Evolutionary conservation across 2,329 filamentous ascomycete genomes (phyloP), one percentile per base, ranked within the genome.

Genomic region (Dendrostoma leiphaemia): DNA sequence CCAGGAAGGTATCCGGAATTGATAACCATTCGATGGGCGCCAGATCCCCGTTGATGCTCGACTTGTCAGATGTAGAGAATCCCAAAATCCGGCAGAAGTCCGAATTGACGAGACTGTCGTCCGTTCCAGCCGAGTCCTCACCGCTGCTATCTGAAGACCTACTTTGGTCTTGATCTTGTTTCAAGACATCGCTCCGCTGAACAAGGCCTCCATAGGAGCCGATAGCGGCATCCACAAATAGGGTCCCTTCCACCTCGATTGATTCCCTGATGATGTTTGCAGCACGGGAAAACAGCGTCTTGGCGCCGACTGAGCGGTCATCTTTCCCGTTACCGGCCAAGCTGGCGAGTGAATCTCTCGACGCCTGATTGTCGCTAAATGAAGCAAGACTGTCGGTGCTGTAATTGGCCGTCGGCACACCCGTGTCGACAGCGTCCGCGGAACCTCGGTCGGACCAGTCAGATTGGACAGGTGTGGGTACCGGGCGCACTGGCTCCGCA

Each of bases 251-350:
- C 0, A 72, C 70, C 31, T 73, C 69, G 4, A 78, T 64, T 1
- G 73, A 72, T 43, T 76, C 67, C 8, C 72, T 64, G 13, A 79
- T 65, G 12, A 77, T 65, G 37, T 71, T 71, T 6, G 74, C 69
- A 6, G 75, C 77, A 9, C 68, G 72, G 2, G 69, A 70, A 51
- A 78, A 76, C 13, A 45, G 15, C 26, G 37, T 31, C 26, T 34
- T 56, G 17, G 38, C 17, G 12, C 23, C 8, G 7, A 24, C 21
- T 5, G 28, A 24, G 28, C 29, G 29, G 6, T 41, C 48, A 21
- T 34, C 37, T 0, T 24, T 15, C 21, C 17, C 37, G 1, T 9
- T 8, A 2, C 29, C 12, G 6, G 12, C 19, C 8, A 28, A n/a
- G 8, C 24, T 38, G 35, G 19, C 48, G 4, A 34, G 10, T 17